Conservation (phyloP, 148 eudicot genomes). For the Fagopyrum homotropicum region DNA sequence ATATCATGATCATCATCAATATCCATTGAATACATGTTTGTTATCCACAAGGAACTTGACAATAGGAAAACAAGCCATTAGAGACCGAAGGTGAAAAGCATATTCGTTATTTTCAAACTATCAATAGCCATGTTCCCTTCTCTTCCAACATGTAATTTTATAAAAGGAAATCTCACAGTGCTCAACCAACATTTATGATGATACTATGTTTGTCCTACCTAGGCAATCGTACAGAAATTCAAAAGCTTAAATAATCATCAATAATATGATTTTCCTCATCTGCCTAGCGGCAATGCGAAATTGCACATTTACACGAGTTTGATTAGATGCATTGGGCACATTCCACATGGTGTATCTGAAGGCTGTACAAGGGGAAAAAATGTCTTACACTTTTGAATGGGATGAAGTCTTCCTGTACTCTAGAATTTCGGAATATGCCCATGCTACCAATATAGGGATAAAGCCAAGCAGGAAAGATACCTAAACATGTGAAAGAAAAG, state of each 20-base stretch:
- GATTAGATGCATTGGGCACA: not conserved
- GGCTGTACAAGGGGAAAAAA: not conserved
- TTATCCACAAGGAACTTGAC: not conserved
- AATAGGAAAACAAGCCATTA: not conserved
- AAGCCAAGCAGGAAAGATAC: conserved; percentile 15
- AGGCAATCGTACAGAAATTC: not conserved
- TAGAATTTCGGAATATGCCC: conserved; percentile 11
- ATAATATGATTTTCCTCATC: not conserved
- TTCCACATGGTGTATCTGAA: not conserved
- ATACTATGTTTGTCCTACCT: not conserved
- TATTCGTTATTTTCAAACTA: not conserved
- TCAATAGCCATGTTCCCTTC: not conserved
- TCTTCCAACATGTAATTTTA: not conserved
- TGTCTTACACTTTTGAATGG: conserved; percentile 16
- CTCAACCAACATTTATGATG: not conserved
- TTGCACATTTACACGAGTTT: not conserved
- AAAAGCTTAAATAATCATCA: not conserved
- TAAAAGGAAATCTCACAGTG: not conserved
- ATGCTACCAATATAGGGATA: conserved; percentile 12
- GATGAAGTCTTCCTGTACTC: conserved; percentile 12
- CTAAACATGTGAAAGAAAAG: not conserved
- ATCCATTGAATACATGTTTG: not conserved
- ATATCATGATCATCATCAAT: not conserved
- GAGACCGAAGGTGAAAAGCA: not conserved
- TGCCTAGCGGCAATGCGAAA: not conserved